Conservation (phyloP, 805 yeast species). For the Starmerella bombi region DNA sequence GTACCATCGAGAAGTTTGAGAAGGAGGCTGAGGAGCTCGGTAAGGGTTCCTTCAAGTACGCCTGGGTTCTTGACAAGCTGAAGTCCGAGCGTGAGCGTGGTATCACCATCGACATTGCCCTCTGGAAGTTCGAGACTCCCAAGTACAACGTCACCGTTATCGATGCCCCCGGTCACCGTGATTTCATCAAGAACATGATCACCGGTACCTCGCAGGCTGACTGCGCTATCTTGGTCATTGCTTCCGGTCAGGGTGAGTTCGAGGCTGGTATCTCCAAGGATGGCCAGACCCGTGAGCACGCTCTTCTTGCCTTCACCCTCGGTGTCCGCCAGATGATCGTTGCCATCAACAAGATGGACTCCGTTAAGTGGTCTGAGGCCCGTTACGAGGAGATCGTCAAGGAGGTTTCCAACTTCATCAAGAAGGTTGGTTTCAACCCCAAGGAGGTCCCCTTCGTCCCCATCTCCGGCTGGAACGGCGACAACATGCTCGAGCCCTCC, state of each 20-base stretch:
- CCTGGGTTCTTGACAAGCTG: constrained; percentile 92
- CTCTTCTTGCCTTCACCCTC: constrained; percentile 75
- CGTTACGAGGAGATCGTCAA: constrained; percentile 95
- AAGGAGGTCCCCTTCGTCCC: constrained; percentile 95
- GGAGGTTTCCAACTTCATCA: constrained; percentile 96
- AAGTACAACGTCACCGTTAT: constrained; percentile 80
- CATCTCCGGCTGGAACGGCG: constrained; percentile 87
- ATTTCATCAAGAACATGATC: constrained; percentile 91
- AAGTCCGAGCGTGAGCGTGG: constrained; percentile 96
- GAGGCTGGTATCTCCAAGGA: constrained; percentile 92
- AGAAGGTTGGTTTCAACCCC: constrained; percentile 99
- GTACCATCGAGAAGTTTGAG: constrained; percentile 97
- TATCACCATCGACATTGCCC: constrained; percentile 89
- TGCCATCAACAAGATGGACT: constrained; percentile 92
- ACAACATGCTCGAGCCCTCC: constrained; percentile 78
- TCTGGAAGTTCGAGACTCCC: constrained; percentile 87
- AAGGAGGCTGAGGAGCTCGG: constrained; percentile 97
- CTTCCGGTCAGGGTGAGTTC: constrained; percentile 89
- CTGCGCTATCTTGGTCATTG: constrained; percentile 80
- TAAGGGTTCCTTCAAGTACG: constrained; percentile 95
- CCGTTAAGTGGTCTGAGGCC: constrained; percentile 73
- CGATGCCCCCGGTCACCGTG: constrained; percentile 95
- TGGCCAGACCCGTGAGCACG: constrained; percentile 94
- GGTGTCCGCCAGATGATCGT: constrained; percentile 80
- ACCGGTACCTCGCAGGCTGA: constrained; percentile 93